These are phyloP conservation scores for Aureobasidium pullulans DNA, from an alignment of 2,329 filamentous ascomycete genomes.

Conservation along the genomic window DNA sequence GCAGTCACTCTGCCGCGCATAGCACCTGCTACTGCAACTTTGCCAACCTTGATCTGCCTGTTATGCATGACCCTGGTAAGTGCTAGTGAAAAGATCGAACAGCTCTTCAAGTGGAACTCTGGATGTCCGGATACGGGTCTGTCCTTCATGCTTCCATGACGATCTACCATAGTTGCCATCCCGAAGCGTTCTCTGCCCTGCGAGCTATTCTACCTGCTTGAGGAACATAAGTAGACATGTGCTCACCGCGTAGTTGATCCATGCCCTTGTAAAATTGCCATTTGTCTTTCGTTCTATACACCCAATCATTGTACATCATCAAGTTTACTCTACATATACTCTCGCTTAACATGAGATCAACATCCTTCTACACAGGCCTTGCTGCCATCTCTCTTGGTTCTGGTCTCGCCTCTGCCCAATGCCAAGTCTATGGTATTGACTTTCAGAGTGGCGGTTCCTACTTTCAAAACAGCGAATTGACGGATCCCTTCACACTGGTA, in stretches of 20 bases:
- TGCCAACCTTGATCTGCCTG: neutral
- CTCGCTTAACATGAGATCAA: neutral
- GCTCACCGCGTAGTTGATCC: neutral
- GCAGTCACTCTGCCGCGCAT: neutral
- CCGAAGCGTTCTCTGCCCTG: constrained; percentile 1
- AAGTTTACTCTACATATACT: neutral
- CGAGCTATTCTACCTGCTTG: neutral
- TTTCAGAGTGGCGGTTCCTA: constrained; percentile 37
- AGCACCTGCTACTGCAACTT: neutral
- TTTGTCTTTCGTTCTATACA: neutral
- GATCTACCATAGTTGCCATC: neutral
- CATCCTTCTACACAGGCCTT: neutral
- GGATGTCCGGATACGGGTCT: neutral
- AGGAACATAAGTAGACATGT: neutral
- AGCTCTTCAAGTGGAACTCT: neutral
- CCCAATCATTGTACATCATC: neutral
- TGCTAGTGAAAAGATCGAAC: neutral
- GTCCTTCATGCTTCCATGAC: neutral
- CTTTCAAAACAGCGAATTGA: constrained; percentile 37
- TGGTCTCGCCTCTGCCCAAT: constrained; percentile 10
- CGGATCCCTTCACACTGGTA: constrained; percentile 35
- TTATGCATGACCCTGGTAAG: neutral
- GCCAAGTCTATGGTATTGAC: constrained; percentile 28
- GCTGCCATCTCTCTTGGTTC: neutral
- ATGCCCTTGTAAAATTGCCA: neutral